Conservation (phyloP, 2,329 filamentous ascomycete species). For the Dactylonectria macrodidyma region DNA sequence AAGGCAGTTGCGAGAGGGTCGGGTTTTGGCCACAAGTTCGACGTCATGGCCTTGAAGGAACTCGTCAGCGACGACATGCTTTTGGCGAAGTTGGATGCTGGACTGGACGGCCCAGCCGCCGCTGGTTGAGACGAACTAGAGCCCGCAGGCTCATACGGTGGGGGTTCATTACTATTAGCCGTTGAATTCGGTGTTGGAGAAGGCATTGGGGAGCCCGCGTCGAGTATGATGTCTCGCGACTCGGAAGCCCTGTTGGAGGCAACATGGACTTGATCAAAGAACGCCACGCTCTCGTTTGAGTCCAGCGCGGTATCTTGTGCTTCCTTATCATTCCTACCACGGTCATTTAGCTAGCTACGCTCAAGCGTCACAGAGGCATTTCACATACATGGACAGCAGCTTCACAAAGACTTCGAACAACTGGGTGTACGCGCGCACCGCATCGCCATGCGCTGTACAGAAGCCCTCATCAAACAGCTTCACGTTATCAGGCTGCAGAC, state of each 20-base stretch:
- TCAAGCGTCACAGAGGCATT: background rate
- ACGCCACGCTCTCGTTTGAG: slow-evolving; percentile 31
- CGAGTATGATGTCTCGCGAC: slow-evolving; percentile 37
- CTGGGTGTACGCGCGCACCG: slow-evolving; percentile 44
- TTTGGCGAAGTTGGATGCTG: slow-evolving; percentile 37
- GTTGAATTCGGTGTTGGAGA: slow-evolving; percentile 34
- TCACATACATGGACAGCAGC: slow-evolving; percentile 44
- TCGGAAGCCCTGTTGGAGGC: slow-evolving; percentile 37
- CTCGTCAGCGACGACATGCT: slow-evolving; percentile 50
- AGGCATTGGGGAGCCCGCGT: slow-evolving; percentile 22
- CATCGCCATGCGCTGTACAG: slow-evolving; percentile 44
- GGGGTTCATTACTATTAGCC: slow-evolving; percentile 36
- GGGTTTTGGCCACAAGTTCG: slow-evolving; percentile 51
- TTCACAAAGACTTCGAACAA: slow-evolving; percentile 45
- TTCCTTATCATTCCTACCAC: slow-evolving; percentile 35
- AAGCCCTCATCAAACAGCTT: slow-evolving; percentile 44
- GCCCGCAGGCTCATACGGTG: slow-evolving; percentile 42
- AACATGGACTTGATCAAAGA: slow-evolving; percentile 39
- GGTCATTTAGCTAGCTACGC: background rate
- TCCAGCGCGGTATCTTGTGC: slow-evolving; percentile 46
- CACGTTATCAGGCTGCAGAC: slow-evolving; percentile 47
- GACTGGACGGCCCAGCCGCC: slow-evolving; percentile 11
- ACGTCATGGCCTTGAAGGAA: slow-evolving; percentile 55
- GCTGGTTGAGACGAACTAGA: slow-evolving; percentile 33
- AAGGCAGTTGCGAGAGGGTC: slow-evolving; percentile 56